Conservation (phyloP, 1,284 basidiomycete genomes). For the Tilletia horrida region DNA sequence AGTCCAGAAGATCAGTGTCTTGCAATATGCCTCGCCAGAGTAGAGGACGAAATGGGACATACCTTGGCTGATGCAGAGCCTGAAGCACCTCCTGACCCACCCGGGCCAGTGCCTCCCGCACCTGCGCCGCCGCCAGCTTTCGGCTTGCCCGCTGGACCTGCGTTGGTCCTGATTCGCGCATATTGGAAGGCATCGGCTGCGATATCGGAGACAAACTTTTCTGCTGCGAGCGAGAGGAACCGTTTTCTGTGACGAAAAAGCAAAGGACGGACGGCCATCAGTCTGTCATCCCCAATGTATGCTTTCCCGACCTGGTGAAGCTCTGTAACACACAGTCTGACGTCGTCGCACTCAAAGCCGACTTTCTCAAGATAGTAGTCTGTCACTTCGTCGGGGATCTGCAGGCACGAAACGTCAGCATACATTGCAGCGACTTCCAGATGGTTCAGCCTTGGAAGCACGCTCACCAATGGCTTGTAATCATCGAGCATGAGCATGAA, state of each 20-base stretch:
- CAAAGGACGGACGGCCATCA: not conserved
- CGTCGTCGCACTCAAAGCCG: constrained; percentile 19
- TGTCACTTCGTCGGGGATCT: constrained; percentile 98
- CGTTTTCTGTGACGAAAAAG: constrained; percentile 62
- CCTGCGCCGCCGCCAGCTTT: constrained; percentile 17
- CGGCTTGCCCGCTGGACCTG: constrained; percentile 55
- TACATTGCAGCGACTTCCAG: not conserved
- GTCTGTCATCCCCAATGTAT: constrained; percentile 17
- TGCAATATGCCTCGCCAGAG: no score
- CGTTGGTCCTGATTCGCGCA: constrained; percentile 77
- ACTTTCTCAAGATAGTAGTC: constrained; percentile 71
- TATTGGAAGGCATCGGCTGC: constrained; percentile 96
- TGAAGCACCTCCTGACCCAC: constrained; percentile 16
- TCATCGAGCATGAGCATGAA: constrained; percentile 94
- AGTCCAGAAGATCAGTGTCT: no score
- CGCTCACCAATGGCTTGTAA: constrained; percentile 83
- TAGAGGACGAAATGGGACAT: no score
- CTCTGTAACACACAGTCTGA: constrained; percentile 38
- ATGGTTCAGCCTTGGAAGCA: not conserved
- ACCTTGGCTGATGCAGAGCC: not conserved
- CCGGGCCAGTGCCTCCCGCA: constrained; percentile 27
- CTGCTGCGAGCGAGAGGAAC: constrained; percentile 87
- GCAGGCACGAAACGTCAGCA: no score
- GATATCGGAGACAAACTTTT: constrained; percentile 97
- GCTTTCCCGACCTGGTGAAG: not conserved